Percentiles rank a stretch among this genome's conserved stretches.
Evolutionary conservation across 23 red algal genomes (phyloP).

Genomic region (Gracilaria vermiculophylla): DNA sequence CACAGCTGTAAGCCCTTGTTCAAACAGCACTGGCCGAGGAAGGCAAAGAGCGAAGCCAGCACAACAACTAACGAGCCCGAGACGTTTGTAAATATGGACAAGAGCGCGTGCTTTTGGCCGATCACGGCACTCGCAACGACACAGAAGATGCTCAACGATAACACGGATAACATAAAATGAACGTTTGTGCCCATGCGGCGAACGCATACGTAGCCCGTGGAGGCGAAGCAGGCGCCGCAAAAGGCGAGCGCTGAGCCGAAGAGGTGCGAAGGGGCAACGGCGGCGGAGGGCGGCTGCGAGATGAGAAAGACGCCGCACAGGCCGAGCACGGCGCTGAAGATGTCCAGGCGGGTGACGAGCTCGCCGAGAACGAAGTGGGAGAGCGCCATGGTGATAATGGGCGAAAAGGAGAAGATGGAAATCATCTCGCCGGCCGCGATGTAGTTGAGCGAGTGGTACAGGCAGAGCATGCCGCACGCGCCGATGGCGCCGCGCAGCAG

Average conservation of each 20-base stretch:
- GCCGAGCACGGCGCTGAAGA: slow-evolving; percentile 7
- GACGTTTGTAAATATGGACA: background rate
- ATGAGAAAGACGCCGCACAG: slow-evolving; percentile 29
- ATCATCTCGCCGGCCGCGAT: slow-evolving; percentile 42
- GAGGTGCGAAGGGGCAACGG: background rate
- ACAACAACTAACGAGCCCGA: background rate
- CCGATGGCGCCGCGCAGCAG: slow-evolving; percentile 21
- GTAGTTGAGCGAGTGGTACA: background rate
- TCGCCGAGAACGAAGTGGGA: slow-evolving; percentile 34
- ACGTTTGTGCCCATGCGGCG: slow-evolving; percentile 6
- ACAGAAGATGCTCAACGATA: slow-evolving; percentile 1
- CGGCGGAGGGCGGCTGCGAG: background rate
- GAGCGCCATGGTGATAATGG: slow-evolving; percentile 26
- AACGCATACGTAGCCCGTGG: slow-evolving; percentile 28
- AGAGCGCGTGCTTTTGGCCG: background rate
- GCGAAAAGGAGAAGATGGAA: slow-evolving; percentile 40
- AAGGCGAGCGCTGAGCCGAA: slow-evolving; percentile 10
- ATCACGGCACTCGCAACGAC: background rate
- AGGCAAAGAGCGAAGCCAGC: slow-evolving; percentile 14
- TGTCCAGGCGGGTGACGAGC: background rate
- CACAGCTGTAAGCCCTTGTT: slow-evolving; percentile 46
- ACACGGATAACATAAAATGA: slow-evolving; percentile 22
- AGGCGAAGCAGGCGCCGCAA: background rate
- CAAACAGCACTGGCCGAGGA: slow-evolving; percentile 31
- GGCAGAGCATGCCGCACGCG: slow-evolving; percentile 14